Evolutionary conservation across 2,329 filamentous ascomycete genomes (phyloP).

Genomic region (Aureobasidium leucospermi): DNA sequence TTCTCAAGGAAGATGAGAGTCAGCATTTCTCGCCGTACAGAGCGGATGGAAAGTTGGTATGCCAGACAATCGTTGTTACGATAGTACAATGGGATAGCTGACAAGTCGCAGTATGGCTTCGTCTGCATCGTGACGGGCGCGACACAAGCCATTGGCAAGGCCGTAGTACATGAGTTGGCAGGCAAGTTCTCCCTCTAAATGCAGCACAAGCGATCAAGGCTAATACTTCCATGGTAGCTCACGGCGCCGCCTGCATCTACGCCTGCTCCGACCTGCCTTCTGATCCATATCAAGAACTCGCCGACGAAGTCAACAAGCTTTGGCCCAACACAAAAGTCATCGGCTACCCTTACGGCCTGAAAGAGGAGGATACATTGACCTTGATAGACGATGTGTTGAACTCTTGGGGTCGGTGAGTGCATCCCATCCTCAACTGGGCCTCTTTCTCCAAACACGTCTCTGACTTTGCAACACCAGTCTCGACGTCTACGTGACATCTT

Average conservation of each 20-base stretch:
- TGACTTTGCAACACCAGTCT: slow-evolving; percentile 30
- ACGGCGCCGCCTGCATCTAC: slow-evolving; percentile 59
- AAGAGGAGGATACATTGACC: slow-evolving; percentile 52
- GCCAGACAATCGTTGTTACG: slow-evolving; percentile 14
- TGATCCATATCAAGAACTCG: slow-evolving; percentile 36
- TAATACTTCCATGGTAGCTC: slow-evolving; percentile 35
- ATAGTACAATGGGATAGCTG: not conserved
- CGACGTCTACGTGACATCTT: slow-evolving; percentile 55
- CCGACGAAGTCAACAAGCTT: slow-evolving; percentile 35
- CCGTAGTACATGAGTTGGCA: slow-evolving; percentile 54
- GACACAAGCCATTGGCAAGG: slow-evolving; percentile 52
- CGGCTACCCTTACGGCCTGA: slow-evolving; percentile 52
- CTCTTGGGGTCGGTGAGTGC: slow-evolving; percentile 41
- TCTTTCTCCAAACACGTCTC: not conserved
- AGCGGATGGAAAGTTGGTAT: slow-evolving; percentile 49
- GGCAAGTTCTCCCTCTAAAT: slow-evolving; percentile 29
- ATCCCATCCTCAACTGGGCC: not conserved
- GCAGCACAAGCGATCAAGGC: not conserved
- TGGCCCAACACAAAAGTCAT: slow-evolving; percentile 54
- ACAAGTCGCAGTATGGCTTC: slow-evolving; percentile 48
- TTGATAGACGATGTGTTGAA: slow-evolving; percentile 59
- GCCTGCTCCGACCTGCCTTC: slow-evolving; percentile 44
- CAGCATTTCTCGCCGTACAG: slow-evolving; percentile 52
- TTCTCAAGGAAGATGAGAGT: slow-evolving; percentile 17
- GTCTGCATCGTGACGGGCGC: slow-evolving; percentile 59